Percentiles rank a stretch among this genome's conserved stretches.
Evolutionary conservation across 169 alveolate genomes (phyloP).

Genomic region (Blepharisma undulans): DNA sequence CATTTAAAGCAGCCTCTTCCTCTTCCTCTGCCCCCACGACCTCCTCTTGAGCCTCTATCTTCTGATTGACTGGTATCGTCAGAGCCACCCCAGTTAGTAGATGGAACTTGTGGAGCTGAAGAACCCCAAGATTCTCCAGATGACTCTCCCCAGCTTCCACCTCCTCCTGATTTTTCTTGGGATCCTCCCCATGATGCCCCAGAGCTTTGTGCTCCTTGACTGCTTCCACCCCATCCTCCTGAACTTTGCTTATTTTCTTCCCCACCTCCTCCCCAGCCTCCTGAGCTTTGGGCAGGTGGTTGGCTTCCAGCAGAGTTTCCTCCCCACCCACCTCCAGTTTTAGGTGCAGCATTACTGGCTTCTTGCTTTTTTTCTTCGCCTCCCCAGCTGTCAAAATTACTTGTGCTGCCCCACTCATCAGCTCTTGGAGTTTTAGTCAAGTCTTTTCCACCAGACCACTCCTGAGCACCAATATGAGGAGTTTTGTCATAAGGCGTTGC

Average conservation of each 20-base stretch:
- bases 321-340: background rate
- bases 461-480: constrained; percentile 34
- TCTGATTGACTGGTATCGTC: background rate
- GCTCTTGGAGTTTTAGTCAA: constrained; percentile 32
- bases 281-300: too few relatives aligned
- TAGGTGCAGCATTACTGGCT: background rate
- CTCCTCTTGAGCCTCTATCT: background rate
- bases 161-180: background rate
- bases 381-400: constrained; percentile 19
- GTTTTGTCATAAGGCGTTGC: constrained; percentile 17
- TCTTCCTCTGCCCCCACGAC: constrained; percentile 20
- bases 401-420: constrained; percentile 23
- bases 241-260: background rate
- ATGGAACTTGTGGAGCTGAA: too few relatives aligned
- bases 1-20: constrained; percentile 44
- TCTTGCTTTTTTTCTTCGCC: background rate
- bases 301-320: background rate
- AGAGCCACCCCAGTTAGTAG: background rate
- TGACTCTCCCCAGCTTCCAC: too few relatives aligned
- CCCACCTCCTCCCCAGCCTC: background rate
- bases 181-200: background rate
- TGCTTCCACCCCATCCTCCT: background rate
- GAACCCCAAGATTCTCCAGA: too few relatives aligned
- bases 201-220: background rate
- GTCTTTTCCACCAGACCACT: constrained; percentile 33